Conservation (phyloP, 2,329 filamentous ascomycete genomes). For the Alternaria brassicae region DNA sequence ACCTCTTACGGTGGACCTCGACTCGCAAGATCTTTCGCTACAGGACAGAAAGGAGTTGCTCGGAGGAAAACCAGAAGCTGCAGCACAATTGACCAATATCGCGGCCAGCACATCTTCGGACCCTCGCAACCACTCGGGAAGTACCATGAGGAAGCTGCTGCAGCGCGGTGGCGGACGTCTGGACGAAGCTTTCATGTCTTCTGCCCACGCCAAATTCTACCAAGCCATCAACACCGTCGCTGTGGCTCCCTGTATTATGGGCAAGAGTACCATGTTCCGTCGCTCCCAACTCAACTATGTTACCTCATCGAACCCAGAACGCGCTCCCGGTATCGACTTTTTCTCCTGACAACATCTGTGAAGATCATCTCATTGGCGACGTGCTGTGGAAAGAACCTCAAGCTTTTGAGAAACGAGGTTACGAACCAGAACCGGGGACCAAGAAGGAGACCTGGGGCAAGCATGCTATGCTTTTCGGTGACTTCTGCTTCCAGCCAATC, state of each 20-base stretch:
- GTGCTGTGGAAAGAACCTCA: conserved; percentile 76
- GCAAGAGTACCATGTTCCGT: conserved; percentile 99
- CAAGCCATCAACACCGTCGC: conserved; percentile 93
- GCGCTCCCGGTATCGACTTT: conserved; percentile 79
- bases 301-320: conserved; percentile 59
- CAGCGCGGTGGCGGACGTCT: conserved; percentile 75
- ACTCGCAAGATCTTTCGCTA: conserved; percentile 37
- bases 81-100: conserved; percentile 30
- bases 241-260: conserved; percentile 90
- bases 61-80: conserved; percentile 29
- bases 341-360: conserved; percentile 97
- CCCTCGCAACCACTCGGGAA: conserved; percentile 32
- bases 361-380: conserved; percentile 95
- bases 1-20: conserved; percentile 81
- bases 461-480: conserved; percentile 83
- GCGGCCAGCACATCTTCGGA: conserved; percentile 39
- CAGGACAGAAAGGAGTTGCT: conserved; percentile 44
- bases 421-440: conserved; percentile 31
- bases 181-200: conserved; percentile 94
- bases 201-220: conserved; percentile 96
- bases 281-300: conserved; percentile 85
- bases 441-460: conserved; percentile 65
- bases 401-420: conserved; percentile 37
- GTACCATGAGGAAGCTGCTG: conserved; percentile 32
- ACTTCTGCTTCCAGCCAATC: conserved; percentile 90